A percentile compares a stretch with the other conserved stretches of the same genome.
These are phyloP conservation scores for Colletotrichum magnum DNA, from an alignment of 2,329 filamentous ascomycete genomes.

Conservation along the genomic window DNA sequence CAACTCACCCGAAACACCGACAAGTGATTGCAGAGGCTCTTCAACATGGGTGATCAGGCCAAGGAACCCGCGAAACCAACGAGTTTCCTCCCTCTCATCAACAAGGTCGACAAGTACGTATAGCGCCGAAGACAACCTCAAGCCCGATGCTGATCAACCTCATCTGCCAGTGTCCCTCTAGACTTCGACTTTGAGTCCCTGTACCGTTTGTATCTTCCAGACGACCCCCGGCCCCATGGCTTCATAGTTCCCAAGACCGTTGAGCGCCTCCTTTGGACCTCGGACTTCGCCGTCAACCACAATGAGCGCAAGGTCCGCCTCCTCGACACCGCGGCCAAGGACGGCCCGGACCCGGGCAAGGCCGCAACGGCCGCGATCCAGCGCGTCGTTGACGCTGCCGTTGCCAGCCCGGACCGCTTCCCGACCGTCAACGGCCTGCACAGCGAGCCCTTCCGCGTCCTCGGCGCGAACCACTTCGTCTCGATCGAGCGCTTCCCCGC, in stretches of 20 bases:
- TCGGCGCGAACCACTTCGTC: conserved; percentile 53
- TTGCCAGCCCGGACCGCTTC: conserved; percentile 51
- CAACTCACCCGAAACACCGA: no score
- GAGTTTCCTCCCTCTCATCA: conserved; percentile 49
- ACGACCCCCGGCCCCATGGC: conserved; percentile 63
- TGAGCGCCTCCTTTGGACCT: conserved; percentile 62
- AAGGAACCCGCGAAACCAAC: no score
- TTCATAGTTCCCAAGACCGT: conserved; percentile 64
- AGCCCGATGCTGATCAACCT: background rate
- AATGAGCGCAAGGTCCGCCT: conserved; percentile 51
- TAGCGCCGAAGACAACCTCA: conserved; percentile 1
- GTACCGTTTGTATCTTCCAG: conserved; percentile 61
- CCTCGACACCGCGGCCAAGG: conserved; percentile 42
- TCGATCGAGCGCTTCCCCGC: conserved; percentile 73
- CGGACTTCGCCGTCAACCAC: conserved; percentile 54
- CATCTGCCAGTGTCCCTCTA: conserved; percentile 59
- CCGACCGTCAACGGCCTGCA: conserved; percentile 55
- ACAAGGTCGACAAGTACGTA: conserved; percentile 59
- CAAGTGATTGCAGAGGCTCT: no score
- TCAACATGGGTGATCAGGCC: background rate
- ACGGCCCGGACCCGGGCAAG: conserved; percentile 42
- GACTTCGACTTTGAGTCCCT: conserved; percentile 58
- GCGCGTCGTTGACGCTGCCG: conserved; percentile 53
- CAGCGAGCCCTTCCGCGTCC: conserved; percentile 59
- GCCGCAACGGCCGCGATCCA: conserved; percentile 58